Evolutionary conservation across 352 stramenopile species (phyloP).

Genomic region (Phytophthora meadii): DNA sequence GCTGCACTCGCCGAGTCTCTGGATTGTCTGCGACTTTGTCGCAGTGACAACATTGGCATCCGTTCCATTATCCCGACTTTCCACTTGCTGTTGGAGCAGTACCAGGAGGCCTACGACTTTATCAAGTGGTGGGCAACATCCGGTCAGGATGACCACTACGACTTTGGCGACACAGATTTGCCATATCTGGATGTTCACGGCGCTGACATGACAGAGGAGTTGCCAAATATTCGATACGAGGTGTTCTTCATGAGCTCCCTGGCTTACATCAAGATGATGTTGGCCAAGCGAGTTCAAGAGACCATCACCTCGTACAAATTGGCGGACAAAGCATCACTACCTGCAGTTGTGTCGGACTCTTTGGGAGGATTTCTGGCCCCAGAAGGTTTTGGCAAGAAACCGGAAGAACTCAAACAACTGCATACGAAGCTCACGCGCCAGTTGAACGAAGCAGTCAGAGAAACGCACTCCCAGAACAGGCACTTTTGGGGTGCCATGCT

Average conservation of each 20-base stretch:
- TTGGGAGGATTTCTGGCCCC: not conserved
- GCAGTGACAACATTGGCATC: not conserved
- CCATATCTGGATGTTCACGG: constrained; percentile 1
- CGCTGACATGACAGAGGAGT: constrained; percentile 1
- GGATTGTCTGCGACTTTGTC: not conserved
- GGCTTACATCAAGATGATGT: not conserved
- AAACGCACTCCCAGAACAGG: not conserved
- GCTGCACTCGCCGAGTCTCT: not conserved
- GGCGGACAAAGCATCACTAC: not conserved
- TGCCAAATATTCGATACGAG: not conserved
- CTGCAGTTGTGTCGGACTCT: not conserved
- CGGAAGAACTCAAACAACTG: not conserved
- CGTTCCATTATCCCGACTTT: not conserved
- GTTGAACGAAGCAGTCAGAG: not conserved
- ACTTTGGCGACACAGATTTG: not conserved
- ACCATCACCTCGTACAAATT: not conserved
- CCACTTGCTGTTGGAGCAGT: not conserved
- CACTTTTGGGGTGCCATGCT: not conserved
- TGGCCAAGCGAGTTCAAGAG: not conserved
- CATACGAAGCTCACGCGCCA: not conserved
- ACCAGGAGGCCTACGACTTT: not conserved
- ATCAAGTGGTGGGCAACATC: not conserved
- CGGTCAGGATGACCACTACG: not conserved
- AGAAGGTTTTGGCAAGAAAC: not conserved
- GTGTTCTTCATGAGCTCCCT: not conserved